Conservation (phyloP, 2,329 filamentous ascomycete species). For the Cytospora piceicola region DNA sequence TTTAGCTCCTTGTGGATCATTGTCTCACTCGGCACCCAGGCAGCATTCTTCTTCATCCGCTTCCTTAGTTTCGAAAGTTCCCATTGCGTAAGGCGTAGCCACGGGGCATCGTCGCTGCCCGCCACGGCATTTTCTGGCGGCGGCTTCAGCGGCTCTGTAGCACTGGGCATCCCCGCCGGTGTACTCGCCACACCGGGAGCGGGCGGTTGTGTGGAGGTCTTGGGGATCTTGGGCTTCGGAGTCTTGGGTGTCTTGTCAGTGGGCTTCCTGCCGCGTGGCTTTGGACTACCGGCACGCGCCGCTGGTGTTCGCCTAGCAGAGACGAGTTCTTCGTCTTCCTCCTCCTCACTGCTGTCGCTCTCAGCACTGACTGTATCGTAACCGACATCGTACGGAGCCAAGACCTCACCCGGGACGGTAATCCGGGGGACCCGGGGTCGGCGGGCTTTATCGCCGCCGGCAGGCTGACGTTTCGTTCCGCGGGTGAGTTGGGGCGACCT, state of each 20-base stretch:
- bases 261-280: slow-evolving; percentile 51
- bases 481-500: slow-evolving; percentile 60
- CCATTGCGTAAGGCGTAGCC: slow-evolving; percentile 67
- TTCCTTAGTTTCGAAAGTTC: slow-evolving; percentile 74
- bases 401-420: slow-evolving; percentile 67
- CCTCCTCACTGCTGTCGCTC: slow-evolving; percentile 57
- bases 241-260: slow-evolving; percentile 41
- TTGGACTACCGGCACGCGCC: slow-evolving; percentile 38
- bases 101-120: slow-evolving; percentile 64
- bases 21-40: slow-evolving; percentile 82
- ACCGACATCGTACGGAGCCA: slow-evolving; percentile 67
- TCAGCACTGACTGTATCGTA: slow-evolving; percentile 61
- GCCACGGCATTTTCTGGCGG: slow-evolving; percentile 63
- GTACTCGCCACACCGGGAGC: slow-evolving; percentile 23
- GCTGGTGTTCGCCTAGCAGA: slow-evolving; percentile 44
- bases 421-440: slow-evolving; percentile 58
- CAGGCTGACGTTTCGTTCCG: slow-evolving; percentile 47
- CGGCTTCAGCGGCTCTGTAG: slow-evolving; percentile 51
- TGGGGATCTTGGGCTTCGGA: slow-evolving; percentile 47
- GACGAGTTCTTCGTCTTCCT: slow-evolving; percentile 52
- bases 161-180: slow-evolving; percentile 23
- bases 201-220: slow-evolving; percentile 33
- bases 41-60: slow-evolving; percentile 89
- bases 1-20: slow-evolving; percentile 84
- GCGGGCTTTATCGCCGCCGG: slow-evolving; percentile 50